Evolutionary conservation across 208 protist species (phyloP).

Genomic region (Trypanosoma brucei): DNA sequence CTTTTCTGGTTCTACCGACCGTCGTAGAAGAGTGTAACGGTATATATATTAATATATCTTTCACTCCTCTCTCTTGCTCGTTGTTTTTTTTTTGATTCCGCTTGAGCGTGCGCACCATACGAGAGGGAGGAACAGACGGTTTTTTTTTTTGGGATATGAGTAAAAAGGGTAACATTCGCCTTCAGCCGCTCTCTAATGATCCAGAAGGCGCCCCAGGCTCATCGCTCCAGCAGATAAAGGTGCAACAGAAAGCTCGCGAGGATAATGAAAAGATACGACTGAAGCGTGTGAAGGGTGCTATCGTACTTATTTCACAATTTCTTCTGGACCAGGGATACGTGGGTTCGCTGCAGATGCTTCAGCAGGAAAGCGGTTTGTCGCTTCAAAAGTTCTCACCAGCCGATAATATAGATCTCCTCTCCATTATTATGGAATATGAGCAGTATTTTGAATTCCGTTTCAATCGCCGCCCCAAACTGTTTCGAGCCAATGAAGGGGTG

Average conservation of each 20-base stretch:
- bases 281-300: conserved; percentile 65
- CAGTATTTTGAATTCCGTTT: conserved; percentile 87
- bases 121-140: not conserved
- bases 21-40: too few relatives aligned
- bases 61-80: too few relatives aligned
- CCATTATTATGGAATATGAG: conserved; percentile 79
- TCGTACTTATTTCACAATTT: conserved; percentile 83
- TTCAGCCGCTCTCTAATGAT: conserved; percentile 76
- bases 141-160: not conserved
- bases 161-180: conserved; percentile 13
- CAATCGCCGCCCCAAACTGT: conserved; percentile 78
- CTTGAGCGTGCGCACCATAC: not conserved
- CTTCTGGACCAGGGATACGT: conserved; percentile 83
- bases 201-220: conserved; percentile 50
- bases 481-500: conserved; percentile 35
- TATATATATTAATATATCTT: too few relatives aligned
- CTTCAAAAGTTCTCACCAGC: conserved; percentile 64
- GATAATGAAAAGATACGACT: conserved; percentile 70
- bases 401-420: conserved; percentile 89
- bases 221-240: conserved; percentile 72
- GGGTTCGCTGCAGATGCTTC: conserved; percentile 60
- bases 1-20: too few relatives aligned
- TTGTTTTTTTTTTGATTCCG: too few relatives aligned
- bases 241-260: conserved; percentile 74
- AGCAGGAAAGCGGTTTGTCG: conserved; percentile 77